Evolutionary conservation across 2,329 filamentous ascomycete species (phyloP), one percentile per base, ranked within the genome.

Genomic region (Monosporascus ibericus): DNA sequence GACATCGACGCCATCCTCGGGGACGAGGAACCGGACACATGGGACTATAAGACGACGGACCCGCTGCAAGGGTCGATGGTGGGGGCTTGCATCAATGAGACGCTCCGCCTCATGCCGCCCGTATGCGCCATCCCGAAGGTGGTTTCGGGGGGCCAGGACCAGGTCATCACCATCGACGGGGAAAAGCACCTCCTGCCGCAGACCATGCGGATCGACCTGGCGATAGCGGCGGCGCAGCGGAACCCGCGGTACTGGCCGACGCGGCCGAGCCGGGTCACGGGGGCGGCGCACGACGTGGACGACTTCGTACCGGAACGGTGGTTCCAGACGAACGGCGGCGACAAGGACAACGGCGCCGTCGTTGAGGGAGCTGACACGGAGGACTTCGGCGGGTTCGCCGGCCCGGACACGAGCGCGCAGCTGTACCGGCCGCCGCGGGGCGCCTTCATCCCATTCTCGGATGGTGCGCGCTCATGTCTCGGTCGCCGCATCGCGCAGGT

Each of bases 11-110:
- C 71, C 11, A 78, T 87, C 15, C 75, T 90, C 30, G 79, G 79
- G 44, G 72, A 76, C 37, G 68, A 71, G n/a, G 77, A 85, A 18
- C 76, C 81, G 5, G 67, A 69, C 0, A 73, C 78, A 9, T 91
- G 87, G 88, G 75, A 81, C 59, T 91, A 89, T 65, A 86, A 91
- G 47, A 68, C 72, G 20, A 76, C 90, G 57, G 82, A 81, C 44
- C 73, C 77, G 8, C 75, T 92, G 52, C 79, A 88, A 60, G 79
- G 77, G 22, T 81, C 82, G 55, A 84, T 88, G 75, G 71, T 85
- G 14, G 88, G 85, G 20, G 87, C 88, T 3, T 81, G 86, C 60
- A 79, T 91, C 75, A 87, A 89, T 63, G 88, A 92, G 71, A 83
- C 85, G 47, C 75, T 92, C 49, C 82, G 88, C 6, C 64, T 90